A percentile compares a stretch with the other conserved stretches of the same genome.
These are phyloP conservation scores for Ricinus communis DNA, from an alignment of 345 rosid species.

Conservation along the genomic window DNA sequence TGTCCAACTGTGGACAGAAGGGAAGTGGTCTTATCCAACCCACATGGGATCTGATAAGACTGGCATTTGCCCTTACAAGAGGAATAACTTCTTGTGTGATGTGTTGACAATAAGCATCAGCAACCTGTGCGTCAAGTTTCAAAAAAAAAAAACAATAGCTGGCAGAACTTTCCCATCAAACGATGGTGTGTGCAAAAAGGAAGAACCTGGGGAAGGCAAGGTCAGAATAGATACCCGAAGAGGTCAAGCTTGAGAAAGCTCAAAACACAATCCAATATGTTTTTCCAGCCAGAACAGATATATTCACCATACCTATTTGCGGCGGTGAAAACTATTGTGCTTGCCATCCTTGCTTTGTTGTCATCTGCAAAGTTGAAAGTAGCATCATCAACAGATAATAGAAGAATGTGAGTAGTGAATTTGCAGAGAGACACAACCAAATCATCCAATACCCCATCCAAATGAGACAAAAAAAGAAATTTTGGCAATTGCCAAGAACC, in stretches of 20 bases:
- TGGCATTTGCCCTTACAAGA: slow-evolving; percentile 69
- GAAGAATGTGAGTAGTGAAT: slow-evolving; percentile 52
- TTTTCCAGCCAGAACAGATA: slow-evolving; percentile 62
- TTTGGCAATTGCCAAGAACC: slow-evolving; percentile 68
- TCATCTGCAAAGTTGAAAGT: slow-evolving; percentile 62
- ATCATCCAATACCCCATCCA: slow-evolving; percentile 60
- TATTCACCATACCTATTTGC: slow-evolving; percentile 68
- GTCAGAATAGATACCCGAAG: slow-evolving; percentile 52
- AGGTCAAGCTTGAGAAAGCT: slow-evolving; percentile 63
- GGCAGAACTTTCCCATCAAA: slow-evolving; percentile 67
- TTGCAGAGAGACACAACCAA: slow-evolving; percentile 67
- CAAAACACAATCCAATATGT: slow-evolving; percentile 57
- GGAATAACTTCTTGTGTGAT: slow-evolving; percentile 70
- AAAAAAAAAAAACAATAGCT: slow-evolving; percentile 66
- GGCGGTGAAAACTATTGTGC: slow-evolving; percentile 57
- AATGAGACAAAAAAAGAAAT: slow-evolving; percentile 54
- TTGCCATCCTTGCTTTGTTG: slow-evolving; percentile 57
- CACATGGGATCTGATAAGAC: slow-evolving; percentile 56
- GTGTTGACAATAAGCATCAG: slow-evolving; percentile 73
- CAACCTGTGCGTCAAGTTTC: slow-evolving; percentile 75
- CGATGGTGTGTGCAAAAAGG: slow-evolving; percentile 38
- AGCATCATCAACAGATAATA: slow-evolving; percentile 51
- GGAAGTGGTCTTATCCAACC: slow-evolving; percentile 75
- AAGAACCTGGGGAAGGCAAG: slow-evolving; percentile 27
- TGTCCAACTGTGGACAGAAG: slow-evolving; percentile 67